Percentiles rank a stretch among this genome's conserved stretches.
phyloP scores from a whole-genome alignment of 148 eudicot species.

The Bassia scoparia region DNA sequence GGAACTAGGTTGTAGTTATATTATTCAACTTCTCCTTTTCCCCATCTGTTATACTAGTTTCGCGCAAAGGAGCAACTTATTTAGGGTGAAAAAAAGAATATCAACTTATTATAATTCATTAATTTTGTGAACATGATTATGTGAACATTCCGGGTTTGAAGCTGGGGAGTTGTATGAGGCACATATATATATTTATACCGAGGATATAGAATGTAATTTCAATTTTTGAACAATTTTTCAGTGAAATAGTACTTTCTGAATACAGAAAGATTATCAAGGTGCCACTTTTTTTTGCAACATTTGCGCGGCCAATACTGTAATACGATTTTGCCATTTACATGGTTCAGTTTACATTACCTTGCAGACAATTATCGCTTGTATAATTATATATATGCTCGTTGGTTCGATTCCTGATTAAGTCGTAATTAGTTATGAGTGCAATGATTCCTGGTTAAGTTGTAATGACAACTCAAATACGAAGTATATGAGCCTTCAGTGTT shows the following conservation, averaged over 20 bases:
- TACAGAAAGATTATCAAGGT: background rate
- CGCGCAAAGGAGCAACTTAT: background rate
- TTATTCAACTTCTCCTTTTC: background rate
- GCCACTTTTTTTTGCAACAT: background rate
- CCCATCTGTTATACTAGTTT: conserved; percentile 5
- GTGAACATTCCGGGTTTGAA: conserved; percentile 1
- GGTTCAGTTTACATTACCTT: background rate
- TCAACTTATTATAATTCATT: background rate
- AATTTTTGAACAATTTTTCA: background rate
- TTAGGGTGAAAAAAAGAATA: background rate
- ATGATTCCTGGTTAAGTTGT: too few relatives aligned
- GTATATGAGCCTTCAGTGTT: too few relatives aligned
- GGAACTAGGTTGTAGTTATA: conserved; percentile 7
- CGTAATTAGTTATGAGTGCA: too few relatives aligned
- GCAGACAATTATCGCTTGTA: too few relatives aligned
- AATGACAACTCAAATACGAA: too few relatives aligned
- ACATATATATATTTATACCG: conserved; percentile 16
- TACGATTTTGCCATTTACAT: background rate
- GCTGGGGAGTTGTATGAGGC: conserved; percentile 17
- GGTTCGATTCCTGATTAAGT: too few relatives aligned
- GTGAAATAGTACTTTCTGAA: background rate
- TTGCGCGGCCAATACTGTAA: background rate
- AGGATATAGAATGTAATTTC: background rate
- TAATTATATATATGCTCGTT: too few relatives aligned
- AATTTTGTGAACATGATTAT: background rate